phyloP scores from a whole-genome alignment of 805 yeast genomes.

The Myxozyma melibiosi region DNA sequence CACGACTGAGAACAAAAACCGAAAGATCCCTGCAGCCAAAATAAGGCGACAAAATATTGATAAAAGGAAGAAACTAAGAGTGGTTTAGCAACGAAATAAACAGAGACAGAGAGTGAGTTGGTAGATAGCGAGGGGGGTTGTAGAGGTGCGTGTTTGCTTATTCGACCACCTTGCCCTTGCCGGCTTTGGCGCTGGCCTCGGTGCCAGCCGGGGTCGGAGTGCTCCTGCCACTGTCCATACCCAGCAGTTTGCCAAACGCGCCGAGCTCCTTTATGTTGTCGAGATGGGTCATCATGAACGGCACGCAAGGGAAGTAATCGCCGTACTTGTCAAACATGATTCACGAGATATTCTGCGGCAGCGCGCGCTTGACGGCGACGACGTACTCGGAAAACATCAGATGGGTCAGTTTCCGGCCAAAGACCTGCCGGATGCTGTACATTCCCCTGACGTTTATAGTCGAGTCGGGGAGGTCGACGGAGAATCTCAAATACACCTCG shows the following conservation, averaged over 20 bases:
- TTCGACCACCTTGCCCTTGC: no score
- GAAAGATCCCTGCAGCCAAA: no score
- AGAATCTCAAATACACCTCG: constrained; percentile 1
- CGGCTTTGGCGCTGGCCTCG: no score
- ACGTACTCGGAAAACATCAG: constrained; percentile 12
- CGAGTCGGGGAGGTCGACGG: background rate
- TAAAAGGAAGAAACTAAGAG: no score
- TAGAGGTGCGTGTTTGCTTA: no score
- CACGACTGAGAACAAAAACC: no score
- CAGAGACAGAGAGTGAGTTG: no score
- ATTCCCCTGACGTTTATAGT: background rate
- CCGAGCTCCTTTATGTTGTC: background rate
- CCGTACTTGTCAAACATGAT: constrained; percentile 18
- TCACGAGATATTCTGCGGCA: constrained; percentile 12
- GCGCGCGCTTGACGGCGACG: constrained; percentile 9
- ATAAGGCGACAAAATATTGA: no score
- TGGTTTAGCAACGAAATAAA: no score
- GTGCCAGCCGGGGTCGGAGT: no score
- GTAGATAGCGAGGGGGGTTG: no score
- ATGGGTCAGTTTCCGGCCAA: constrained; percentile 12
- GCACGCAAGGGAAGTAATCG: constrained; percentile 15
- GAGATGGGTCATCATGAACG: background rate
- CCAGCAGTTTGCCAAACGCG: background rate
- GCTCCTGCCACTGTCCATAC: no score
- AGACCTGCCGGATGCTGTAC: constrained; percentile 14